Evolutionary conservation across 176 grass and related monocot species (phyloP).

Genomic region (Rhipidocladum racemiflorum): DNA sequence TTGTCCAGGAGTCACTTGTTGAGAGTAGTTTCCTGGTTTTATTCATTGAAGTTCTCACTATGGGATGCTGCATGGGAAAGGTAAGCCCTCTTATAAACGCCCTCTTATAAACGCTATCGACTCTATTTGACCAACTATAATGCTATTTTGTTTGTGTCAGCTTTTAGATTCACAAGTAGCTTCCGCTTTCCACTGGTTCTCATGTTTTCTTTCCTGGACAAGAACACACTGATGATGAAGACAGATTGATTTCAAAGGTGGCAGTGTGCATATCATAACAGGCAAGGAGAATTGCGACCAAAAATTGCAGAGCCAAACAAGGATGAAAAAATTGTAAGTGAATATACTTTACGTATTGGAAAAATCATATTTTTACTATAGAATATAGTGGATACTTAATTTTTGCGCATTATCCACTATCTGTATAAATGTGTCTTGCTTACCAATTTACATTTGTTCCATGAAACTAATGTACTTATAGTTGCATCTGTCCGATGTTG

Average conservation of each 20-base stretch:
- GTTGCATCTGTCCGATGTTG: background rate
- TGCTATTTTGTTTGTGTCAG: too few relatives aligned
- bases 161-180: too few relatives aligned
- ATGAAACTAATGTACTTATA: background rate
- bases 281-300: conserved; percentile 77
- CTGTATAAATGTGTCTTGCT: background rate
- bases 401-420: background rate
- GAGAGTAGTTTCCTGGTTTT: too few relatives aligned
- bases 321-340: conserved; percentile 83
- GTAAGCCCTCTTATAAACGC: too few relatives aligned
- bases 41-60: too few relatives aligned
- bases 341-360: background rate
- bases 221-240: conserved; percentile 47
- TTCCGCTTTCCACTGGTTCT: too few relatives aligned
- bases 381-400: background rate
- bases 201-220: conserved; percentile 45
- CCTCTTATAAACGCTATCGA: too few relatives aligned
- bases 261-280: conserved; percentile 80
- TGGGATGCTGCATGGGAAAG: too few relatives aligned
- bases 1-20: too few relatives aligned
- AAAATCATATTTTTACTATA: too few relatives aligned
- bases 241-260: conserved; percentile 74
- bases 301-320: conserved; percentile 79
- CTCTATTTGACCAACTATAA: too few relatives aligned
- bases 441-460: background rate